Evolutionary conservation across 805 yeast genomes (phyloP), one percentile per base, ranked within the genome.

Genomic region (Maudiozyma bulderi): DNA sequence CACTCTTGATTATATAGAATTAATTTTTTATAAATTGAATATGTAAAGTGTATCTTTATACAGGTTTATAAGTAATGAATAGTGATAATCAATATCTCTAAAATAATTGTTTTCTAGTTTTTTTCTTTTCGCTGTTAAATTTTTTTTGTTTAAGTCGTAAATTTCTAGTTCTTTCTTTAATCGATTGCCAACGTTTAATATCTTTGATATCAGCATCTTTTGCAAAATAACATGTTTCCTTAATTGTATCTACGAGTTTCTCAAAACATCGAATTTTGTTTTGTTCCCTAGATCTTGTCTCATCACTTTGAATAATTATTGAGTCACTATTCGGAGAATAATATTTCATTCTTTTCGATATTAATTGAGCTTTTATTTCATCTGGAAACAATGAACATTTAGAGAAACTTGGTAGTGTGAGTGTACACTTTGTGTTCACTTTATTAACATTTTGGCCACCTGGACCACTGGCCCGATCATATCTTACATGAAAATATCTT

Each of bases 371-470:
- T 46, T 73, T 63, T 1, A 82, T 66, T 5, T 73, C 73, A 5
- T 48, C 52, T 0, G 93, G 91, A 3, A 85, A 72, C 89, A 90
- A 84, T 5, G 58, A 51, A 1, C 75, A 74, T 1, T 58, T 53
- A 2, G 72, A 63, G 75, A 86, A 74, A 35, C 70, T 61, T 5
- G 64, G 64, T 0, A 82, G 57, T 5, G 76, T 68, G 15, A 86
- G 60, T 0, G 86, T 81, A 7, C 89, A 86, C 57, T 86, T 49
- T 68, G 71, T 60, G 52, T 75, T 74, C 8, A 81, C 73, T 56
- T 86, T 86, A 63, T 86, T 86, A 9, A 87, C 95, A 58, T 87
- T 83, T 56, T 86, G 95, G 0, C 95, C 95, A 1, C 95, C 95
- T 0, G 95, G 87, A 0, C 95, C 95, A 34, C 89, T 78, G 0